Evolutionary conservation across 768 basidiomycete genomes (phyloP), one percentile per base, ranked within the genome.

Genomic region (Polyporus arcularius): DNA sequence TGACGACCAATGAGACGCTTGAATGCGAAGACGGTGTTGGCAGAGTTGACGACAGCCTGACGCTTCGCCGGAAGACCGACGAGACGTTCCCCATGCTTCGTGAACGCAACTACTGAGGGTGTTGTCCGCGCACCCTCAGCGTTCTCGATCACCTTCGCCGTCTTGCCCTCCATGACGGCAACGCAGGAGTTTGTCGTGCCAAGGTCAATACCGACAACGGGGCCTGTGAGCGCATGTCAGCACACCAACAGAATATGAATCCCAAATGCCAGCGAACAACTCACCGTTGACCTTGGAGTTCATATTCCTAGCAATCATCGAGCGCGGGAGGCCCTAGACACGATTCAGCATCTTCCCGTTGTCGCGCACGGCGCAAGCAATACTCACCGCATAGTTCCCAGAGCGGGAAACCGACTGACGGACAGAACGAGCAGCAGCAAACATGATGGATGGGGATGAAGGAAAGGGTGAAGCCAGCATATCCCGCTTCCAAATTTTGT

Each of bases 21-120:
- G 80, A 93, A 94, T 16, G 90, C 94, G 65, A 92, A 96, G 65
- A 95, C 89, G 41, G 96, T 98, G 81, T 97, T 97, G 58, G 87
- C 70, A 7, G 93, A 81, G 83, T 99, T 99, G 73, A 98, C 94
- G 49, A 97, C 93, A 2, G 94, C 95, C 75, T 98, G 96, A 51
- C 96, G 92, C 78, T 98, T 96, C 11, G 96, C 97, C 26, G 96
- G 96, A 45, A 97, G 85, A 75, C 96, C 96, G 61, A 97, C 89
- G 35, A 98, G 83, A 60, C 96, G 94, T 74, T 99, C 97, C 58
- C 94, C 94, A 69, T 98, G 95, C 76, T 98, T 97, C 57, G 97
- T 94, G 83, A 99, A 99, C 41, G 96, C 96, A 66, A 98, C 94
- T 57, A 98, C 94, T 41, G 97, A 99, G 2, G 97, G 97, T 15